Evolutionary conservation across 306 rosid species (phyloP), one percentile per base, ranked within the genome.

Genomic region (Sicyos baderoa): DNA sequence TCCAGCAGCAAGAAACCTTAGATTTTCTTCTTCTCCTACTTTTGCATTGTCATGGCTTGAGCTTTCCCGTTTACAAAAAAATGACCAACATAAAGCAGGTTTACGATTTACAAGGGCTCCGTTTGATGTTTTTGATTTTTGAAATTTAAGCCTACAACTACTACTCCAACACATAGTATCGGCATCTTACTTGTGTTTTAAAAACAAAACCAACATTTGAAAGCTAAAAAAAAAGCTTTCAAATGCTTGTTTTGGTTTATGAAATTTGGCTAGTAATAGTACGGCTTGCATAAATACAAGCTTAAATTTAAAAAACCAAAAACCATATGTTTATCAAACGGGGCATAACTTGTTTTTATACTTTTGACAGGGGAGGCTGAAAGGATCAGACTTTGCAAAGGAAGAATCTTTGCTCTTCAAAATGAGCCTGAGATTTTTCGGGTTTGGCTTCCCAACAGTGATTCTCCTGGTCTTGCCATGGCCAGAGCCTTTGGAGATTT

Each of bases 381-480:
- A 81, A 89, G 97, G 79, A 91, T 91, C 45, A 82, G 50, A 61
- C 77, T 70, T 2, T 82, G 84, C 56, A 91, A 85, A 62, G 97
- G 96, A 79, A 86, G 97, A 52, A 87, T 91, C 14, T 91, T 91
- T 70, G 76, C 89, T 49, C 87, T 89, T 17, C 72, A 56, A 22
- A 76, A 74, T 9, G 97, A 91, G 75, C 90, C 95, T 19, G 75
- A 70, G 50, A 71, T 84, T 61, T 27, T 75, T 64, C 82, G 97
- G 74, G 89, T 91, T 66, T 91, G 97, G 97, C 77, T 91, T 29
- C 97, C 97, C 7, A 76, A 86, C 48, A 37, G 62, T 42, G 65
- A 89, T 49, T 80, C 88, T n/a, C 97, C 96, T 4, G 97, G 97
- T 14, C 96, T 91, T 45, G 96, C 97, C 2, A 91, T 91, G 97